phyloP scores from a whole-genome alignment of 345 rosid species.

The Ailanthus altissimus region DNA sequence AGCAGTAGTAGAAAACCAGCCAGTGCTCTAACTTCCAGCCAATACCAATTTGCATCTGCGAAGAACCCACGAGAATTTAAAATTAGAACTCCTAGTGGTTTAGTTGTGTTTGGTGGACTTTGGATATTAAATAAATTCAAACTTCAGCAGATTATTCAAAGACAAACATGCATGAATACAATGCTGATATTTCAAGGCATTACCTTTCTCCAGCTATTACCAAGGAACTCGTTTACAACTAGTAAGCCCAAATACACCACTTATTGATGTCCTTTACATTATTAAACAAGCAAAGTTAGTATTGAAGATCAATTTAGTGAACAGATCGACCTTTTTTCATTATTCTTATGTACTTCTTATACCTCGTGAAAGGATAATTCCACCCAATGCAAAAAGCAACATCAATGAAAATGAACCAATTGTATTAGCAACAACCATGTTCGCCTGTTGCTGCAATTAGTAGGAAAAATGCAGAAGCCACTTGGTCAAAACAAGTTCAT shows the following conservation, averaged over 20 bases:
- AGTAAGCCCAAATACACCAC: constrained; percentile 93
- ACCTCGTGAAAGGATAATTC: no score
- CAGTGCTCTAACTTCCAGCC: constrained; percentile 62
- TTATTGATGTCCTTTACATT: constrained; percentile 63
- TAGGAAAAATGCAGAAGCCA: no score
- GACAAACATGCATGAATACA: no score
- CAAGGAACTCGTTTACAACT: constrained; percentile 80
- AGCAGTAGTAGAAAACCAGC: constrained; percentile 48
- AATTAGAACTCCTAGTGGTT: constrained; percentile 44
- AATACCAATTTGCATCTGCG: constrained; percentile 55
- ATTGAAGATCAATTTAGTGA: neutral
- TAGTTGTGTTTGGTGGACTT: constrained; percentile 17
- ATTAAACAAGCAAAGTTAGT: neutral
- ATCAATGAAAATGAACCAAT: no score
- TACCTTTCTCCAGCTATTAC: constrained; percentile 65
- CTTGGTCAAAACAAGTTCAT: no score
- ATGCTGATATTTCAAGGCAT: no score
- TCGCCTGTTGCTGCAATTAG: no score
- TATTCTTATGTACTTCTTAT: no score
- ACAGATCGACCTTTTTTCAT: neutral
- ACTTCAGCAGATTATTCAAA: no score
- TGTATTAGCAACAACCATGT: no score
- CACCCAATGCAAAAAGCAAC: no score
- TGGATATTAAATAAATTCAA: no score
- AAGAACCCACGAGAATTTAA: constrained; percentile 49